A percentile compares a stretch with the other conserved stretches of the same genome.
These are phyloP conservation scores for Venturia oleaginea DNA, from an alignment of 2,329 filamentous ascomycete species.

Conservation along the genomic window DNA sequence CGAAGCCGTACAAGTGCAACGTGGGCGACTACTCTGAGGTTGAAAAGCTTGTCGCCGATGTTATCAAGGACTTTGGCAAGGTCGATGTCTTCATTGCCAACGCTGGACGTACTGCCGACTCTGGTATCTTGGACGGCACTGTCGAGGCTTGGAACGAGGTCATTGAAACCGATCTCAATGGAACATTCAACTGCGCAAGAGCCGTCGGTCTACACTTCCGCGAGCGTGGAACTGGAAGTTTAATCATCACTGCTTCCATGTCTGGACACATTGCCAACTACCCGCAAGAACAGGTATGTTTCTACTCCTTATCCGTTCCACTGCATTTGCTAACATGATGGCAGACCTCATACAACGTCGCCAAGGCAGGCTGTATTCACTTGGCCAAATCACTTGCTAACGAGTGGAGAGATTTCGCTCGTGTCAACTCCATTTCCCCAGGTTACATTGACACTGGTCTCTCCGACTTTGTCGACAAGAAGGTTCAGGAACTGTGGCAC, in stretches of 20 bases:
- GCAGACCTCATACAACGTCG: conserved; percentile 13
- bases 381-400: conserved; percentile 55
- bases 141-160: conserved; percentile 68
- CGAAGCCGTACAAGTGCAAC: conserved; percentile 14
- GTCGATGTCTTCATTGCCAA: conserved; percentile 47
- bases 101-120: conserved; percentile 61
- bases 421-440: conserved; percentile 24
- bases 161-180: conserved; percentile 79
- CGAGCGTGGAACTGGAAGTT: conserved; percentile 42
- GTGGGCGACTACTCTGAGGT: conserved; percentile 23
- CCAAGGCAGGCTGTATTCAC: conserved; percentile 43
- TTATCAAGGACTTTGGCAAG: conserved; percentile 33
- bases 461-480: conserved; percentile 35
- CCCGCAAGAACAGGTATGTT: conserved; percentile 54
- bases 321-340: conserved; percentile 28
- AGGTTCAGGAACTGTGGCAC: conserved; percentile 49
- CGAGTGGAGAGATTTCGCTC: conserved; percentile 60
- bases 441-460: conserved; percentile 47
- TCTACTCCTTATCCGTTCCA: conserved; percentile 23
- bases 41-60: conserved; percentile 24
- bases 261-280: conserved; percentile 79
- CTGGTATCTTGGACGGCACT: conserved; percentile 58
- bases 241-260: conserved; percentile 63
- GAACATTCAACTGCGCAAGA: conserved; percentile 78
- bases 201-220: conserved; percentile 53